Conservation (phyloP, 169 alveolate species). For the Plasmodium blacklocki region DNA sequence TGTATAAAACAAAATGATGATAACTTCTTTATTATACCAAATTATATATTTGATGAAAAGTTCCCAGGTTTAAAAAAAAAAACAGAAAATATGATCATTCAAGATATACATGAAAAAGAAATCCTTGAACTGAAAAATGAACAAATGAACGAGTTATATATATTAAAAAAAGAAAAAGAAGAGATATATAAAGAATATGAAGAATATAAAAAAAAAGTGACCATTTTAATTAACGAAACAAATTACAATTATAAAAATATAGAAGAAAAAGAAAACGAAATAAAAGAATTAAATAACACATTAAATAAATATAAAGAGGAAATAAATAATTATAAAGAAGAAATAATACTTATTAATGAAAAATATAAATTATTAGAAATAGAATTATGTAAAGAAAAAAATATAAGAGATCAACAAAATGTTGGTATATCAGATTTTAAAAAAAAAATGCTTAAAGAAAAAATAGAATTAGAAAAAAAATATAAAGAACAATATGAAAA, state of each 20-base stretch:
- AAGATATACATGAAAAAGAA: conserved; percentile 22
- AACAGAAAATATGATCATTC: conserved; percentile 7
- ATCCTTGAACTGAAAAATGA: not conserved
- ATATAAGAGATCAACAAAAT: conserved; percentile 27
- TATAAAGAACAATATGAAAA: conserved; percentile 43
- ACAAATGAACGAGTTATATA: conserved; percentile 2
- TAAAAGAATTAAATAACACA: conserved; percentile 33
- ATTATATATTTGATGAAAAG: conserved; percentile 20
- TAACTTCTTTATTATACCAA: conserved; percentile 1
- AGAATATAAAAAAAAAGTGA: conserved; percentile 37
- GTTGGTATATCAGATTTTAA: conserved; percentile 15
- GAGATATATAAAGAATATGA: conserved; percentile 40
- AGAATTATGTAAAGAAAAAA: conserved; percentile 47
- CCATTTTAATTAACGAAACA: conserved; percentile 28
- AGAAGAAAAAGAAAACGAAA: conserved; percentile 22
- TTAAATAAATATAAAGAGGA: conserved; percentile 49
- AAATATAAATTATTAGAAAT: conserved; percentile 36
- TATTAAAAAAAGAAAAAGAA: conserved; percentile 33
- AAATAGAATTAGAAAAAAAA: conserved; percentile 32
- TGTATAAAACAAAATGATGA: conserved; percentile 40
- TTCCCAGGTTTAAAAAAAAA: conserved; percentile 5
- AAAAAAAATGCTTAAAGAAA: conserved; percentile 46
- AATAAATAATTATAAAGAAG: conserved; percentile 29
- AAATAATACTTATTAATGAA: conserved; percentile 17
- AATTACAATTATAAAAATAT: conserved; percentile 35